These are phyloP conservation scores for Backusella sp. DNA, from an alignment of 192 early-diverging fungal genomes.

Conservation along the genomic window DNA sequence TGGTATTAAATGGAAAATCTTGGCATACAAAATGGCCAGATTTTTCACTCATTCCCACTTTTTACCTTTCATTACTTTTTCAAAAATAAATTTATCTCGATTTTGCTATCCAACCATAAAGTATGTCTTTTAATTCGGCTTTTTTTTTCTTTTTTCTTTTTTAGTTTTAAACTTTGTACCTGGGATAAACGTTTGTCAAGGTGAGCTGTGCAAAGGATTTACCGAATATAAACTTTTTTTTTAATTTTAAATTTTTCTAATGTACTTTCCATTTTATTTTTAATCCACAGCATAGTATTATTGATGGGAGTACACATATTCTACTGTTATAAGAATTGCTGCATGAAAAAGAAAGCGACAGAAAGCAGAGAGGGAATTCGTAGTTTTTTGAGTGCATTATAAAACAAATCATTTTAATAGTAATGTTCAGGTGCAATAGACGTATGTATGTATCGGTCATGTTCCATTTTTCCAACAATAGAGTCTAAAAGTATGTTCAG, in stretches of 20 bases:
- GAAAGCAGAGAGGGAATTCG: too few relatives aligned
- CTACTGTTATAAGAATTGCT: too few relatives aligned
- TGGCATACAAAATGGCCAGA: neutral
- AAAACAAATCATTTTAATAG: neutral
- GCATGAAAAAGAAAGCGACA: too few relatives aligned
- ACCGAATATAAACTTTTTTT: neutral
- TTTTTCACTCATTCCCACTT: neutral
- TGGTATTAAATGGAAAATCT: neutral
- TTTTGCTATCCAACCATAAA: neutral
- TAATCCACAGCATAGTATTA: too few relatives aligned
- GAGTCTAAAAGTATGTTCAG: neutral
- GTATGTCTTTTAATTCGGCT: neutral
- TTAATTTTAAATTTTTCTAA: neutral
- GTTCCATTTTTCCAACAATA: constrained; percentile 3
- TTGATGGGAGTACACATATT: too few relatives aligned
- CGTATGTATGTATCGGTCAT: neutral
- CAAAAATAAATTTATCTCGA: neutral
- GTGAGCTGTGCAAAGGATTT: neutral
- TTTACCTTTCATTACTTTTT: neutral
- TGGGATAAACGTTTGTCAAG: neutral
- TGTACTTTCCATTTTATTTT: neutral
- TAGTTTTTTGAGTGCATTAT: neutral
- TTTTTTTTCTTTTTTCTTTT: neutral
- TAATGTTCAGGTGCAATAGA: neutral
- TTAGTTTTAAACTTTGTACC: constrained; percentile 1